These are phyloP conservation scores for Vachellia pachyceras DNA, from an alignment of 306 rosid species.

Conservation along the genomic window DNA sequence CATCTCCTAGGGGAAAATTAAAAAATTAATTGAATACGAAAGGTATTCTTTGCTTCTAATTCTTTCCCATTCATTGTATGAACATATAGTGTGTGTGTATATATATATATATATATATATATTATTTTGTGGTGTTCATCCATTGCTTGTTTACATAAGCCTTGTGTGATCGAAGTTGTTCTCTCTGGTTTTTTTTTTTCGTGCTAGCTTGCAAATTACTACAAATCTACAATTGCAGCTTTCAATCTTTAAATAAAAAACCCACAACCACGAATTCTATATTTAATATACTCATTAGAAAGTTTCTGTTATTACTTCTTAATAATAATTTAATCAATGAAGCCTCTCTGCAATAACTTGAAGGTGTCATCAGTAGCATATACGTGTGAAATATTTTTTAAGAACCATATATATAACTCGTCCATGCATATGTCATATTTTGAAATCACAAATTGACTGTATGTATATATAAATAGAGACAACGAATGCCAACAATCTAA, in stretches of 20 bases:
- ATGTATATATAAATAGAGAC: too few species aligned
- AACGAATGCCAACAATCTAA: too few species aligned
- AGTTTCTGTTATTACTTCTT: background rate
- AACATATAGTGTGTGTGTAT: too few species aligned
- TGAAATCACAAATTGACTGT: too few species aligned
- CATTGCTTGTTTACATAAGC: constrained; percentile 52
- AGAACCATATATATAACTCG: too few species aligned
- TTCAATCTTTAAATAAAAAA: constrained; percentile 38
- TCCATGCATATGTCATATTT: too few species aligned
- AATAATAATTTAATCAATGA: too few species aligned
- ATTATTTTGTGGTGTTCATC: constrained; percentile 48
- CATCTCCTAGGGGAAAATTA: background rate
- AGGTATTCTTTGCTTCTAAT: constrained; percentile 53
- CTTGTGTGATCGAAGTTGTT: constrained; percentile 35
- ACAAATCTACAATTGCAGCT: constrained; percentile 43
- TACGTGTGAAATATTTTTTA: background rate
- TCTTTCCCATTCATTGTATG: constrained; percentile 13
- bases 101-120: constrained; percentile 7
- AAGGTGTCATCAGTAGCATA: background rate
- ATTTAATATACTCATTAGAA: constrained; percentile 5
- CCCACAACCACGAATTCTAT: background rate
- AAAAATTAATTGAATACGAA: constrained; percentile 26
- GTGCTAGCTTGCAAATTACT: constrained; percentile 55
- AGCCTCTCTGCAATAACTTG: too few species aligned
- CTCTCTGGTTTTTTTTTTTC: constrained; percentile 40